Conservation (phyloP, 805 yeast genomes). For the Candida sanyiensis region DNA sequence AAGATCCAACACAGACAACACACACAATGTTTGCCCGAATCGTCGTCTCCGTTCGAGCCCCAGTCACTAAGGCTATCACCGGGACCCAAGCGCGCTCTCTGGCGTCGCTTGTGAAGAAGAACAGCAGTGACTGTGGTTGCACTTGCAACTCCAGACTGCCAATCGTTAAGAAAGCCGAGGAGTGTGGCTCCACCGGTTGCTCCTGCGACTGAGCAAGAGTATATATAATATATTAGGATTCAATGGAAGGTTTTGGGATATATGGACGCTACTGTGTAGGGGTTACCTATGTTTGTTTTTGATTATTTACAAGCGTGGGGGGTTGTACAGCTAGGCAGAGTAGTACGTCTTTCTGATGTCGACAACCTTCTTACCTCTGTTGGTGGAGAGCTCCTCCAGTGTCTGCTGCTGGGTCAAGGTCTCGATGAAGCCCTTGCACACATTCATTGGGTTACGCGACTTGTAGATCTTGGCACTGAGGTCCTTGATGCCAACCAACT, state of each 20-base stretch:
- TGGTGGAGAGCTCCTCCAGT: slow-evolving; percentile 80
- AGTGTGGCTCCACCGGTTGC: slow-evolving; percentile 25
- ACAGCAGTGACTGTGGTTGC: slow-evolving; percentile 26
- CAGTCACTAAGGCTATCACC: slow-evolving; percentile 7
- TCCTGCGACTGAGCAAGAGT: slow-evolving; percentile 16
- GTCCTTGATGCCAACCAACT: slow-evolving; percentile 91
- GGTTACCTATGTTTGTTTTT: background rate
- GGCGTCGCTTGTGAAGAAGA: slow-evolving; percentile 11
- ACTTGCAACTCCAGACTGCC: slow-evolving; percentile 20
- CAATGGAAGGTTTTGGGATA: slow-evolving; percentile 2
- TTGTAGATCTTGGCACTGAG: slow-evolving; percentile 86
- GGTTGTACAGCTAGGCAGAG: slow-evolving; percentile 34
- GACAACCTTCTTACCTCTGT: slow-evolving; percentile 91
- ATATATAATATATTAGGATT: background rate
- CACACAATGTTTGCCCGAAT: slow-evolving; percentile 16
- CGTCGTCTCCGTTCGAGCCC: slow-evolving; percentile 16
- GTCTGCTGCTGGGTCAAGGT: slow-evolving; percentile 78
- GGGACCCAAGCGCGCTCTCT: slow-evolving; percentile 13
- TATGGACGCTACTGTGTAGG: background rate
- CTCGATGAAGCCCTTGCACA: slow-evolving; percentile 82
- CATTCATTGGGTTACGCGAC: slow-evolving; percentile 92
- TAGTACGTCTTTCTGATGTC: slow-evolving; percentile 90
- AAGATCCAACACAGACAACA: background rate
- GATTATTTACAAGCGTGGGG: slow-evolving; percentile 4
- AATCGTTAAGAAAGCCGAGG: slow-evolving; percentile 20